Conservation (phyloP, 164 flowering plant species). For the Umbellularia californica region DNA sequence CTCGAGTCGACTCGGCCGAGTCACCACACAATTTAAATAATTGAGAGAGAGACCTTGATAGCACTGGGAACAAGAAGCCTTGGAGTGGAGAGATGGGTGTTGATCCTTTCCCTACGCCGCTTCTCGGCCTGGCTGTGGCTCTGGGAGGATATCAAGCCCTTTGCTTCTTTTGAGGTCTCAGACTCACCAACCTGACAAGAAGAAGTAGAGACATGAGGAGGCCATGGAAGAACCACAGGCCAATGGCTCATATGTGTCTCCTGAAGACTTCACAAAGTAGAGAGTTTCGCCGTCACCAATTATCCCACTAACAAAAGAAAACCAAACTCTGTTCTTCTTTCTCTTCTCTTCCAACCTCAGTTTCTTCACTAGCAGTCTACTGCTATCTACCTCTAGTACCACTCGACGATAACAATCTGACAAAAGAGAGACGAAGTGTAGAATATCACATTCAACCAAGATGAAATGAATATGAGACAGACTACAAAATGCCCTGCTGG, state of each 20-base stretch:
- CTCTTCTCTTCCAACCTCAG: not conserved
- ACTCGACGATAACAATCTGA: no score
- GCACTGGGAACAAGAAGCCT: conserved; percentile 60
- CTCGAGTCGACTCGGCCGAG: no score
- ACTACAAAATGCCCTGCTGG: no score
- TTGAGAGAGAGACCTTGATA: conserved; percentile 46
- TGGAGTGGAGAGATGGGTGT: conserved; percentile 66
- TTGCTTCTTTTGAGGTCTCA: conserved; percentile 31
- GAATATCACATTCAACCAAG: no score
- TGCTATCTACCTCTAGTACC: no score
- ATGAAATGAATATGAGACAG: no score
- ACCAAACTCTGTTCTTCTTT: not conserved
- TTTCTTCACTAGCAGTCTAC: not conserved
- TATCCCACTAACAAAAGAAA: not conserved
- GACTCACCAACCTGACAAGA: conserved; percentile 17
- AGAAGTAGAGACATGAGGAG: conserved; percentile 12
- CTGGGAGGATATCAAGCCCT: conserved; percentile 50
- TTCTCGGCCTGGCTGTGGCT: conserved; percentile 87
- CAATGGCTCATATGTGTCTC: conserved; percentile 15
- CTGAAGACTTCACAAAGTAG: conserved; percentile 17
- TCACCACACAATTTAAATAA: no score
- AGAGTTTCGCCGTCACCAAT: conserved; percentile 25
- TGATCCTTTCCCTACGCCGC: conserved; percentile 72
- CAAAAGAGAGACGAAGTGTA: no score
- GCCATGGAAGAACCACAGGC: conserved; percentile 21